Evolutionary conservation across 2,329 filamentous ascomycete genomes (phyloP).

Genomic region (Trichoderma sp.): DNA sequence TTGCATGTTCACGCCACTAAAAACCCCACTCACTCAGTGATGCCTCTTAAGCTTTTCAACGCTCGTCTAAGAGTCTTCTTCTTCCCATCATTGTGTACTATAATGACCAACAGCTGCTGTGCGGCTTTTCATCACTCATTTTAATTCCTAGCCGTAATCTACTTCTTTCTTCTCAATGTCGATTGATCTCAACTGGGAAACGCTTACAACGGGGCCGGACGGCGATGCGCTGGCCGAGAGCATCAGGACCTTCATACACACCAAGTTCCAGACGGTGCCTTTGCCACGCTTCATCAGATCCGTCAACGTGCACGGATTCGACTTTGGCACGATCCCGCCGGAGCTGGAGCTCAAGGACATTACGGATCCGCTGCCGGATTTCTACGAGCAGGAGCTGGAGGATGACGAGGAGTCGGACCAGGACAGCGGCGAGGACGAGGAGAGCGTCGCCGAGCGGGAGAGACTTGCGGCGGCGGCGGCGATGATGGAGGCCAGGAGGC

Average conservation of each 20-base stretch:
- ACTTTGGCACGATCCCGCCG: conserved; percentile 80
- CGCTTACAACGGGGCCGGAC: conserved; percentile 83
- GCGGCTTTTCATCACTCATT: neutral
- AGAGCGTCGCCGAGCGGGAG: conserved; percentile 23
- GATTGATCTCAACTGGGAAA: conserved; percentile 96
- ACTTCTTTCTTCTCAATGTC: conserved; percentile 62
- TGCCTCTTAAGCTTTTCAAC: neutral
- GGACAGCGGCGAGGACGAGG: conserved; percentile 34
- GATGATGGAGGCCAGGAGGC: conserved; percentile 5
- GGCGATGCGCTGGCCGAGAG: conserved; percentile 77
- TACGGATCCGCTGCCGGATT: conserved; percentile 90
- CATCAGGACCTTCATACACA: conserved; percentile 91
- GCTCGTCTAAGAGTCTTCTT: neutral
- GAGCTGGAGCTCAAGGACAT: conserved; percentile 93
- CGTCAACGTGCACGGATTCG: conserved; percentile 89
- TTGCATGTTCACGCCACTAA: neutral
- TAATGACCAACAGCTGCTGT: neutral
- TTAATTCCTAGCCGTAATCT: neutral
- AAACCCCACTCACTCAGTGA: neutral
- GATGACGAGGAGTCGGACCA: conserved; percentile 44
- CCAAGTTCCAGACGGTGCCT: conserved; percentile 88
- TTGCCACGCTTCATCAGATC: conserved; percentile 96
- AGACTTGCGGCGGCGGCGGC: conserved; percentile 20
- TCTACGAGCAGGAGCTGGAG: conserved; percentile 79
- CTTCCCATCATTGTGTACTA: neutral